These are phyloP conservation scores for Taphrina sp. DNA, from an alignment of 1,139 yeast species.

Conservation along the genomic window DNA sequence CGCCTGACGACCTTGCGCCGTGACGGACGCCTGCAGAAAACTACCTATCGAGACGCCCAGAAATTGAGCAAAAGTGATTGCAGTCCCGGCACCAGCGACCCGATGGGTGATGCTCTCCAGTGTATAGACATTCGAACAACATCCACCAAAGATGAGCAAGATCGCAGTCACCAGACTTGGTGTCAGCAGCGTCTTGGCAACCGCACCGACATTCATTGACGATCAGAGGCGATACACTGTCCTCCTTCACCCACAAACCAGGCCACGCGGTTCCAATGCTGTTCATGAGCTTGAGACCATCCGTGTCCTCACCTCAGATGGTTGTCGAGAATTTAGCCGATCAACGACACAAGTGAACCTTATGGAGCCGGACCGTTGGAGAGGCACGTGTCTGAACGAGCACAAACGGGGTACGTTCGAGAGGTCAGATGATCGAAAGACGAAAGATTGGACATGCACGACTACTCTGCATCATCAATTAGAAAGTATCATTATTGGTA, in stretches of 20 bases:
- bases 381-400: no score
- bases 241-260: background rate
- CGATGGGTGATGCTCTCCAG: constrained; percentile 54
- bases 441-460: no score
- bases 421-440: no score
- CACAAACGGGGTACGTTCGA: no score
- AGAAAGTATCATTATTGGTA: no score
- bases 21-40: constrained; percentile 46
- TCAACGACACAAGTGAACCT: no score
- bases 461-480: no score
- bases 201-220: constrained; percentile 5
- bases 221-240: background rate
- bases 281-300: no score
- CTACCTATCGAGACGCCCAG: constrained; percentile 54
- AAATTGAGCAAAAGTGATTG: constrained; percentile 64
- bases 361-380: no score
- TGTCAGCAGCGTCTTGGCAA: constrained; percentile 3
- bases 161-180: constrained; percentile 15
- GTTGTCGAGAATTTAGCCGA: no score
- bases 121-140: constrained; percentile 67
- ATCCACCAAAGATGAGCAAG: constrained; percentile 61
- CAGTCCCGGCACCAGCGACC: constrained; percentile 37
- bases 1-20: constrained; percentile 39
- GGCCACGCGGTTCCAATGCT: background rate
- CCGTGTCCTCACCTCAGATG: no score